Conservation (phyloP, 169 alveolate genomes). For the Cryptosporidium meleagridis region DNA sequence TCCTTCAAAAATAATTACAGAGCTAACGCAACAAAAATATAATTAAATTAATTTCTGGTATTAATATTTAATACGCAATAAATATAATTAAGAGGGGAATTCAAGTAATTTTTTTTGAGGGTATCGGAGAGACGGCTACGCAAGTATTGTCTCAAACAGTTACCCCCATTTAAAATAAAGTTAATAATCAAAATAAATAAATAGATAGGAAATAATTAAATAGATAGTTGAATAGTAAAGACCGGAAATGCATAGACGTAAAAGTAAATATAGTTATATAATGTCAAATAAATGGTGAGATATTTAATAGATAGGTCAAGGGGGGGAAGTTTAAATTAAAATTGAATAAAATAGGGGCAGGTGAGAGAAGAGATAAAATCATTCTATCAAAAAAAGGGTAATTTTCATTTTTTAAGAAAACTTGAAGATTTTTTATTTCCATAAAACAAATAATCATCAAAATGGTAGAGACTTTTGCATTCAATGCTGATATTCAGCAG, state of each 20-base stretch:
- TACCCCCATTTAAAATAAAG: constrained; percentile 16
- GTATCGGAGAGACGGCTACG: not conserved
- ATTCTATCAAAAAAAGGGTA: constrained; percentile 34
- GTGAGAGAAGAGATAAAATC: not conserved
- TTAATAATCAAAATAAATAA: not conserved
- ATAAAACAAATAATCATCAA: not conserved
- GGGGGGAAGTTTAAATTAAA: constrained; percentile 1
- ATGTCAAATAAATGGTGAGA: constrained; percentile 8
- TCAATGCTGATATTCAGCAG: constrained; percentile 99
- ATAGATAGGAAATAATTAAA: not conserved
- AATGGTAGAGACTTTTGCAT: constrained; percentile 92
- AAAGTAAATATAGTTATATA: not conserved
- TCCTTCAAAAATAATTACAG: too few species aligned
- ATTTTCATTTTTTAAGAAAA: constrained; percentile 10
- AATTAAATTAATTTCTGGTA: not conserved
- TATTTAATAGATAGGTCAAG: constrained; percentile 5
- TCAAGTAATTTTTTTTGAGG: not conserved
- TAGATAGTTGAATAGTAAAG: not conserved
- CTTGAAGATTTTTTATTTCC: constrained; percentile 29
- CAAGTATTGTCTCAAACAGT: not conserved
- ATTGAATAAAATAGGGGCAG: not conserved
- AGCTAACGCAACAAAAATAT: not conserved
- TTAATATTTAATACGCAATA: not conserved
- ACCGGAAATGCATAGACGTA: constrained; percentile 17
- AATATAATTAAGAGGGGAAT: not conserved